Conservation (phyloP, 176 grass and related monocot genomes). For the Puccinellia tenuiflora region DNA sequence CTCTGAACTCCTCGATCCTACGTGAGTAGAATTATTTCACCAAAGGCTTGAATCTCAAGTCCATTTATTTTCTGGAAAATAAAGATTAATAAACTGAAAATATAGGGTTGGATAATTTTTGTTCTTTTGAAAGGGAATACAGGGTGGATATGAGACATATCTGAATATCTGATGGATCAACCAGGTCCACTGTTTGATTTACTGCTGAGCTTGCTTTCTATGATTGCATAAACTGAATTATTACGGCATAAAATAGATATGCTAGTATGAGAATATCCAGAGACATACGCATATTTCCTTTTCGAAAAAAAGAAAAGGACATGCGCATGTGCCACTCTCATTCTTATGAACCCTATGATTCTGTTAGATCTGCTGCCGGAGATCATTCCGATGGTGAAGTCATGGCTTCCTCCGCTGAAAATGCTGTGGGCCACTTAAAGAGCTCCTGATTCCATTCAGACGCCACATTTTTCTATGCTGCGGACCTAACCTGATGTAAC, state of each 20-base stretch:
- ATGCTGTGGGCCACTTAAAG: slow-evolving; percentile 12
- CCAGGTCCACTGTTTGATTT: not conserved
- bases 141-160: not conserved
- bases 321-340: not conserved
- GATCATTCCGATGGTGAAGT: slow-evolving; percentile 7
- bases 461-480: not conserved
- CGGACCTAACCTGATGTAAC: slow-evolving; percentile 6
- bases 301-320: too few relatives aligned
- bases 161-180: not conserved
- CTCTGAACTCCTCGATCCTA: too few relatives aligned
- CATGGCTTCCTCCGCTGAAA: slow-evolving; percentile 19
- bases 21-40: too few relatives aligned
- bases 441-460: not conserved
- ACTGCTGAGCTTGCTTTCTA: too few relatives aligned
- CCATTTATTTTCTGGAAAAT: too few relatives aligned
- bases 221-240: not conserved
- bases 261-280: not conserved
- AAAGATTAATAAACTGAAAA: too few relatives aligned
- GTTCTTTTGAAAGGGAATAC: too few relatives aligned
- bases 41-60: too few relatives aligned
- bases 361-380: not conserved
- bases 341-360: not conserved
- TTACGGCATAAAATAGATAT: not conserved
- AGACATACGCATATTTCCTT: slow-evolving; percentile 6
- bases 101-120: too few relatives aligned